Percentiles rank a stretch among this genome's conserved stretches.
phyloP scores from a whole-genome alignment of 352 stramenopile genomes.

The Ophiocytium majus region DNA sequence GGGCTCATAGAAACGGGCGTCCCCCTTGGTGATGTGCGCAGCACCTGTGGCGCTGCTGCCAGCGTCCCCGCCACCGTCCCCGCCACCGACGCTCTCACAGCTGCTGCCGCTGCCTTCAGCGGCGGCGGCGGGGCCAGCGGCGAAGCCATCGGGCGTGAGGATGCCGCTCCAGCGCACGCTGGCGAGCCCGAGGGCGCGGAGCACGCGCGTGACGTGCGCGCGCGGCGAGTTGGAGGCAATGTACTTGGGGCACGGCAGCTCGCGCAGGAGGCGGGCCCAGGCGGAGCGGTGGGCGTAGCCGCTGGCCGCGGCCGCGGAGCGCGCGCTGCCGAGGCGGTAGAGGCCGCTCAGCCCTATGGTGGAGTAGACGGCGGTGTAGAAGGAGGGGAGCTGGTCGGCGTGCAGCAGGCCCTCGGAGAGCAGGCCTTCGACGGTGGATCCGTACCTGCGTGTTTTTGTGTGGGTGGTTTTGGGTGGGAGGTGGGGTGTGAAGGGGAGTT shows the following conservation, averaged over 20 bases:
- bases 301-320: slow-evolving; percentile 52
- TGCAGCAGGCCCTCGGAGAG: slow-evolving; percentile 22
- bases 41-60: too few relatives aligned
- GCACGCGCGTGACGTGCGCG: slow-evolving; percentile 62
- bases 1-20: slow-evolving; percentile 63
- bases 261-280: slow-evolving; percentile 56
- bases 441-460: too few relatives aligned
- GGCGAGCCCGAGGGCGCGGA: slow-evolving; percentile 63
- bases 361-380: slow-evolving; percentile 31
- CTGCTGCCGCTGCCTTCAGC: too few relatives aligned
- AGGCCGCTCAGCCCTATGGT: slow-evolving; percentile 25
- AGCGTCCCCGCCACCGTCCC: too few relatives aligned
- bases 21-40: slow-evolving; percentile 62
- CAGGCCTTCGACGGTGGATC: slow-evolving; percentile 29
- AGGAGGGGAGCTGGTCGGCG: slow-evolving; percentile 26
- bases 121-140: too few relatives aligned
- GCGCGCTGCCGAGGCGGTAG: background rate
- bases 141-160: slow-evolving; percentile 69
- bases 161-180: slow-evolving; percentile 58
- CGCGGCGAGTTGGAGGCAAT: slow-evolving; percentile 71
- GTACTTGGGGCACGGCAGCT: slow-evolving; percentile 58
- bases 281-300: slow-evolving; percentile 55
- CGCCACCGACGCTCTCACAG: too few relatives aligned
- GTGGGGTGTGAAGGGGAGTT: too few relatives aligned
- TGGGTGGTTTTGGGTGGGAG: too few relatives aligned